Evolutionary conservation across 768 basidiomycete species (phyloP).

Genomic region (Leccinum uliginosum): DNA sequence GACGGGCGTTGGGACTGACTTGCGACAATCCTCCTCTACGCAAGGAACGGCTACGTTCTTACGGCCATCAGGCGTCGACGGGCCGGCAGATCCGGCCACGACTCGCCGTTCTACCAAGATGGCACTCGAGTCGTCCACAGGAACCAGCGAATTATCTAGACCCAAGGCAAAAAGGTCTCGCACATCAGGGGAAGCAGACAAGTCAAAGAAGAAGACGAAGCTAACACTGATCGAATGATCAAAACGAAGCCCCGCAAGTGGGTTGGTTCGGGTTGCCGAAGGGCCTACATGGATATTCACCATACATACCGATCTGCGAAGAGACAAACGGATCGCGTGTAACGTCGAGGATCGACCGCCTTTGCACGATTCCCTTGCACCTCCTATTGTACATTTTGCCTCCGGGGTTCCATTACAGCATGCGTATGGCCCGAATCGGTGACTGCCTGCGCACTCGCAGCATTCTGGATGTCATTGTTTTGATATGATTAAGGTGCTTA

Average conservation of each 20-base stretch:
- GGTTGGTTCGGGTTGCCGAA: conserved; percentile 17
- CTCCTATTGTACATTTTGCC: conserved; percentile 8
- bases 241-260: conserved; percentile 10
- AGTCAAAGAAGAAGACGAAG: conserved; percentile 25
- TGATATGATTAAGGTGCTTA: conserved; percentile 23
- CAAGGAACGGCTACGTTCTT: conserved; percentile 12
- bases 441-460: conserved; percentile 10
- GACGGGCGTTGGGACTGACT: conserved; percentile 46
- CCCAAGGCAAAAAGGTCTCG: conserved; percentile 23
- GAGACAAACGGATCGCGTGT: conserved; percentile 8
- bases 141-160: conserved; percentile 5
- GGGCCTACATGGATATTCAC: conserved; percentile 7
- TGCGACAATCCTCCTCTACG: conserved; percentile 32
- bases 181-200: conserved; percentile 13
- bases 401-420: conserved; percentile 23
- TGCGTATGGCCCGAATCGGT: conserved; percentile 8
- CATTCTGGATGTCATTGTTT: conserved; percentile 19
- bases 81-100: conserved; percentile 11
- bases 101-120: conserved; percentile 4
- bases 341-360: conserved; percentile 20
- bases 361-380: conserved; percentile 4
- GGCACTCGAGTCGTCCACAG: conserved; percentile 4
- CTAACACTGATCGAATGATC: conserved; percentile 23
- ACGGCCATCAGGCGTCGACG: conserved; percentile 22
- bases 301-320: conserved; percentile 16